phyloP scores from a whole-genome alignment of 2,329 filamentous ascomycete species.

The Diatrype stigma region DNA sequence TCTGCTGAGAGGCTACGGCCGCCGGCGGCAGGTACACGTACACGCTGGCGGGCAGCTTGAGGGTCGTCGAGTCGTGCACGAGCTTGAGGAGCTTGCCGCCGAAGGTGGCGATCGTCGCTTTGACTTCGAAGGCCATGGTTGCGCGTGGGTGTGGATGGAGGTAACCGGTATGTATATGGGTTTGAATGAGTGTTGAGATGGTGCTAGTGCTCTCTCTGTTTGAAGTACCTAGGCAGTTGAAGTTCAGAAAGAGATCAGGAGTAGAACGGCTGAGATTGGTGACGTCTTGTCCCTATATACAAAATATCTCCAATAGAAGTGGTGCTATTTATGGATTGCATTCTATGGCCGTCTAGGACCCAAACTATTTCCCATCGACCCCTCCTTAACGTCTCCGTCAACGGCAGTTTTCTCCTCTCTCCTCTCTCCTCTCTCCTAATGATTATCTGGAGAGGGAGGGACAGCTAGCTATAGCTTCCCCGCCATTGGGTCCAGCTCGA shows the following conservation, averaged over 20 bases:
- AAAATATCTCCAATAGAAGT: too few species aligned
- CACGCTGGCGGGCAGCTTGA: slow-evolving; percentile 84
- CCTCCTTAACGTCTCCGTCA: background rate
- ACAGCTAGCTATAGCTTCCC: background rate
- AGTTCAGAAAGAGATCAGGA: too few species aligned
- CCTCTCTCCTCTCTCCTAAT: background rate
- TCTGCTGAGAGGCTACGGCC: slow-evolving; percentile 43
- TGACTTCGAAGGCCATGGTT: slow-evolving; percentile 81
- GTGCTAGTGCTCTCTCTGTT: too few species aligned
- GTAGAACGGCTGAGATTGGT: too few species aligned
- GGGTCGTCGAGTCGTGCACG: slow-evolving; percentile 73
- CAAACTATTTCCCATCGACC: background rate
- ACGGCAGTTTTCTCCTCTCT: background rate
- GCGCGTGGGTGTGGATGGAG: slow-evolving; percentile 1
- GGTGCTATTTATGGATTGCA: background rate
- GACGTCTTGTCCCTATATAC: too few species aligned
- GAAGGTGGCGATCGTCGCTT: slow-evolving; percentile 84
- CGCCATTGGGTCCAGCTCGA: background rate
- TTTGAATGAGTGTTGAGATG: too few species aligned
- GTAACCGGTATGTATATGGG: too few species aligned
- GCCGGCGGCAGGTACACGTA: slow-evolving; percentile 86
- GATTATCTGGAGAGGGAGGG: too few species aligned
- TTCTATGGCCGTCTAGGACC: background rate
- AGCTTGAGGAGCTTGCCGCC: slow-evolving; percentile 95
- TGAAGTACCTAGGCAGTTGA: too few species aligned